Evolutionary conservation across 345 rosid species (phyloP), one percentile per base, ranked within the genome.

Genomic region (Sonneratia caseolaris): DNA sequence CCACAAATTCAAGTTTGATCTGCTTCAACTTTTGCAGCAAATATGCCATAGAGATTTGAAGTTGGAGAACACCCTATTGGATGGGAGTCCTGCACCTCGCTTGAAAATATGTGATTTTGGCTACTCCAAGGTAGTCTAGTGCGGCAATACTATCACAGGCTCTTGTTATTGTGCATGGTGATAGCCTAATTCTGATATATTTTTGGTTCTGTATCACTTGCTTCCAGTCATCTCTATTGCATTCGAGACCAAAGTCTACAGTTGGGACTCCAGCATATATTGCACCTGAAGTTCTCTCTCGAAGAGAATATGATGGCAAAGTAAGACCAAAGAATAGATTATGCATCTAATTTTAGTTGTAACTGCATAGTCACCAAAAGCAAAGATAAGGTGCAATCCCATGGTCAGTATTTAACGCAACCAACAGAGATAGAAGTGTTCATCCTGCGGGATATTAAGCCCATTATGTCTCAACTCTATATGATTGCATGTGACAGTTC

Each of bases 51-150:
- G 97, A 66, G 94, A 91, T 72, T 77, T 91, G 85, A 91, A 91
- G 80, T 75, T 91, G 81, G 97, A 91, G 80, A 91, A 91, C 75
- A 89, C 94, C 56, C 69, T 91, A 76, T 80, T 91, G 73, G 97
- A 91, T 80, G 97, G 97, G 48, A 91, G 97, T 82, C 89, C 94
- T 61, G 92, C 94, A 64, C 97, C 92, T 53, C 89, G 89, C 64
- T 74, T 91, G 72, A 91, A 91, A 82, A 86, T 91, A 53, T 91
- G 97, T 74, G 94, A 91, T 73, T 91, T 91, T 77, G 97, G 94
- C 55, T 91, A 87, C 75, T 91, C 97, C 19, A 91, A 87, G 89
- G 86, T 85, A 69, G 7, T 37, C 19, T 22, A 1, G 40, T 24
- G 13, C 3, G 7, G 7, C 5, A 19, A 24, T 8, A n/a, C 2